Conservation (phyloP, 2,329 filamentous ascomycete genomes). For the Pyrenophora seminiperda region DNA sequence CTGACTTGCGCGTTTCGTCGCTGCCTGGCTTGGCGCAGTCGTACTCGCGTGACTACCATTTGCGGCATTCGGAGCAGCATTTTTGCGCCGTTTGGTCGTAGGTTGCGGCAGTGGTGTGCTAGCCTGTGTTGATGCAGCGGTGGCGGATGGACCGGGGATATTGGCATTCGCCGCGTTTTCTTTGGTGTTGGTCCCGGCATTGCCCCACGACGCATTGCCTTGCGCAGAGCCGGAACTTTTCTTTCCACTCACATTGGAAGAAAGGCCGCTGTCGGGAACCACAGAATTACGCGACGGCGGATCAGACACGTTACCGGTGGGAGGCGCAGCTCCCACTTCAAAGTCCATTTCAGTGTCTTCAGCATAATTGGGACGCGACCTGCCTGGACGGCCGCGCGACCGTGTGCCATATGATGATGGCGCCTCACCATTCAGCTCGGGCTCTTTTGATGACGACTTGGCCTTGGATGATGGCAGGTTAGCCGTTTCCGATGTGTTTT, state of each 20-base stretch:
- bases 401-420: conserved; percentile 79
- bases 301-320: conserved; percentile 61
- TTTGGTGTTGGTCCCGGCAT: conserved; percentile 42
- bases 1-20: conserved; percentile 39
- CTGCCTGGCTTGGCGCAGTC: conserved; percentile 50
- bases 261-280: conserved; percentile 40
- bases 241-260: conserved; percentile 45
- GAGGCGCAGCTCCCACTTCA: conserved; percentile 66
- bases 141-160: conserved; percentile 64
- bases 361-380: conserved; percentile 87
- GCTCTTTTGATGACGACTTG: conserved; percentile 42
- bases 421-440: conserved; percentile 54
- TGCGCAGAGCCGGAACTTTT: conserved; percentile 48
- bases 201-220: conserved; percentile 48
- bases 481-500: conserved; percentile 37
- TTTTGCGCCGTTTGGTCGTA: conserved; percentile 80
- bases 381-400: conserved; percentile 84
- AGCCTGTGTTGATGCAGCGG: conserved; percentile 52
- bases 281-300: conserved; percentile 44
- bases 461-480: conserved; percentile 35
- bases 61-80: conserved; percentile 54
- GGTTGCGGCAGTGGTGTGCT: conserved; percentile 44
- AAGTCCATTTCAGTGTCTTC: conserved; percentile 93
- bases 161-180: conserved; percentile 40
- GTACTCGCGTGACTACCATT: conserved; percentile 44